These are phyloP conservation scores for Cylindrotheca closterium DNA, from an alignment of 108 stramenopile genomes.

Conservation along the genomic window DNA sequence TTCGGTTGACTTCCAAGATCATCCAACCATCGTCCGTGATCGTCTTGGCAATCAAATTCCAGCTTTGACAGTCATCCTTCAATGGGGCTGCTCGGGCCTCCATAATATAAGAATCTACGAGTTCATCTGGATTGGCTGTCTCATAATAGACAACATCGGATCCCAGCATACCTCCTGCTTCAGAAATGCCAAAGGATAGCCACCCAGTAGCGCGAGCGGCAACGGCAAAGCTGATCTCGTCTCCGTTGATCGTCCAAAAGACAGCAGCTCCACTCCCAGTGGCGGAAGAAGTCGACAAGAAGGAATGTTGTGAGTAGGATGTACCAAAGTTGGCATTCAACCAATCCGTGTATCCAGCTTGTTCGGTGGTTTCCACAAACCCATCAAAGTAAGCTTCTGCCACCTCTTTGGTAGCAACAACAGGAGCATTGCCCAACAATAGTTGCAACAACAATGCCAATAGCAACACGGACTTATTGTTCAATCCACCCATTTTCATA, in stretches of 20 bases:
- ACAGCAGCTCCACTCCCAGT: constrained; percentile 29
- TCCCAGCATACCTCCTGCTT: constrained; percentile 39
- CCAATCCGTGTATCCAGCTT: background rate
- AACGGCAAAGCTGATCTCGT: constrained; percentile 26
- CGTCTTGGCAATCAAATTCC: constrained; percentile 26
- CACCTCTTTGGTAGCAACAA: background rate
- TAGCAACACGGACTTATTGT: no score
- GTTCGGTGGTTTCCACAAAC: background rate
- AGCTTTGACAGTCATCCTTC: constrained; percentile 33
- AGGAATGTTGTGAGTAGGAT: constrained; percentile 1
- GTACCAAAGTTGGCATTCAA: background rate
- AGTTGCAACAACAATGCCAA: no score
- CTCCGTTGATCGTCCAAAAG: constrained; percentile 33
- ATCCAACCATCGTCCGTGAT: constrained; percentile 29
- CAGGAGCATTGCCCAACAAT: background rate
- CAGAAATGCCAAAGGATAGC: constrained; percentile 39
- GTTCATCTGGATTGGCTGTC: constrained; percentile 15
- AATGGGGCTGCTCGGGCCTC: constrained; percentile 13
- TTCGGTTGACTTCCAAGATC: constrained; percentile 43
- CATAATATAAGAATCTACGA: constrained; percentile 42
- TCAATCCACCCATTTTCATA: no score
- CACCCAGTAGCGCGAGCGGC: constrained; percentile 43
- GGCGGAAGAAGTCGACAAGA: background rate
- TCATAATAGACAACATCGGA: constrained; percentile 32
- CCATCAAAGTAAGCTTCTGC: background rate